Conservation (phyloP, 768 basidiomycete genomes). For the Amanita pallidorosea region DNA sequence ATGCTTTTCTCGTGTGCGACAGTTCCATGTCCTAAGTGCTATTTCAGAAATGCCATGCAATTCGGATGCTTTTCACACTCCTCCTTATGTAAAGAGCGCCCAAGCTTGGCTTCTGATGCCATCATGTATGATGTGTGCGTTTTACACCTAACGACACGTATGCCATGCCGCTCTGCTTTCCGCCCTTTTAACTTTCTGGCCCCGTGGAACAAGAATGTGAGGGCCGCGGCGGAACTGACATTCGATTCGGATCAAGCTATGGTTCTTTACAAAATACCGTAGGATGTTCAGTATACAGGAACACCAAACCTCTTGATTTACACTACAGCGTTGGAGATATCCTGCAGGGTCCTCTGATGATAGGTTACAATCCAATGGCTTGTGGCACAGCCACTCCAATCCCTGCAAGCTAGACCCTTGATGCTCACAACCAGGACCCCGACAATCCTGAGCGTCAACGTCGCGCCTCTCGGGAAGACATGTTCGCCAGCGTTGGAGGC, state of each 20-base stretch:
- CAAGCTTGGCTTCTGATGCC: not conserved
- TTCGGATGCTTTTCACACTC: not conserved
- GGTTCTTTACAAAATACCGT: not conserved
- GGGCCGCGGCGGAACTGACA: not conserved
- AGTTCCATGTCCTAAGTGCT: not conserved
- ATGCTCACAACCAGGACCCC: not conserved
- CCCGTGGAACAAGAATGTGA: not conserved
- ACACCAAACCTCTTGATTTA: too few relatives aligned
- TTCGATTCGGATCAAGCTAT: not conserved
- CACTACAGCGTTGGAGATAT: not conserved
- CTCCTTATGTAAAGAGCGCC: not conserved
- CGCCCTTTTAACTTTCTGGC: too few relatives aligned
- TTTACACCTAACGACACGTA: not conserved
- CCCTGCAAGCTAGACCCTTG: constrained; percentile 3
- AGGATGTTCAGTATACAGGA: too few relatives aligned
- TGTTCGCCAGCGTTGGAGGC: not conserved
- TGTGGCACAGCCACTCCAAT: constrained; percentile 1
- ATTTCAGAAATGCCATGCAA: not conserved
- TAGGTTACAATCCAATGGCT: constrained; percentile 1
- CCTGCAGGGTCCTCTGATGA: constrained; percentile 2
- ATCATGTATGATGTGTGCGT: not conserved
- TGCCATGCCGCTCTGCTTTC: not conserved
- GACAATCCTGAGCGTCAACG: not conserved
- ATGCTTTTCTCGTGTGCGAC: not conserved
- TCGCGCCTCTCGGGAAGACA: not conserved